These are phyloP conservation scores for Rhodotorula sp. DNA, from an alignment of 1,284 basidiomycete species.

Conservation along the genomic window DNA sequence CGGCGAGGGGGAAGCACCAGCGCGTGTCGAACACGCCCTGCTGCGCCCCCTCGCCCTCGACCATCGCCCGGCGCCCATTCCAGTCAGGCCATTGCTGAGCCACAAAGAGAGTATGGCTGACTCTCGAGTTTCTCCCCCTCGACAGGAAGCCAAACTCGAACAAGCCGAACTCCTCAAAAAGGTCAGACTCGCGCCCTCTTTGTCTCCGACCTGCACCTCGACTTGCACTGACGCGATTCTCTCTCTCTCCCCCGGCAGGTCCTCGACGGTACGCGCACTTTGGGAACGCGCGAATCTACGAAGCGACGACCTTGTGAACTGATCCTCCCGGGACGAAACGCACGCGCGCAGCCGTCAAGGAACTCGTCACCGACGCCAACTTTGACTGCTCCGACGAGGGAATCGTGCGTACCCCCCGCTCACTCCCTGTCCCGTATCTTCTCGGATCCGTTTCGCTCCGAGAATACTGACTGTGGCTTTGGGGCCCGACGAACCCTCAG, in stretches of 20 bases:
- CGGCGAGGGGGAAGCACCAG: not conserved
- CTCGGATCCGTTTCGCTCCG: not conserved
- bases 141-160: conserved; percentile 46
- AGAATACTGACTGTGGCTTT: not conserved
- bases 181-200: conserved; percentile 19
- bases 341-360: conserved; percentile 74
- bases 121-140: not conserved
- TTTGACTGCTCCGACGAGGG: conserved; percentile 97
- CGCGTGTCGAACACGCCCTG: not conserved
- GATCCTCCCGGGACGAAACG: too few species aligned
- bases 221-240: not conserved
- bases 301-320: not conserved
- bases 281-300: not conserved
- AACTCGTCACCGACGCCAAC: conserved; percentile 96
- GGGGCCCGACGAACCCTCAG: not conserved
- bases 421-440: too few species aligned
- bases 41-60: not conserved
- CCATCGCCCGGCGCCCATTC: not conserved
- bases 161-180: conserved; percentile 46
- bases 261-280: conserved; percentile 40
- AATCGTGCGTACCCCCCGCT: conserved; percentile 52
- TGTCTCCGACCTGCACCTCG: not conserved
- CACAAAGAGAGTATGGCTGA: not conserved
- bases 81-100: not conserved
- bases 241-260: conserved; percentile 21